Evolutionary conservation across 2,329 filamentous ascomycete species (phyloP).

Genomic region (Chaetomiaceae sp.): DNA sequence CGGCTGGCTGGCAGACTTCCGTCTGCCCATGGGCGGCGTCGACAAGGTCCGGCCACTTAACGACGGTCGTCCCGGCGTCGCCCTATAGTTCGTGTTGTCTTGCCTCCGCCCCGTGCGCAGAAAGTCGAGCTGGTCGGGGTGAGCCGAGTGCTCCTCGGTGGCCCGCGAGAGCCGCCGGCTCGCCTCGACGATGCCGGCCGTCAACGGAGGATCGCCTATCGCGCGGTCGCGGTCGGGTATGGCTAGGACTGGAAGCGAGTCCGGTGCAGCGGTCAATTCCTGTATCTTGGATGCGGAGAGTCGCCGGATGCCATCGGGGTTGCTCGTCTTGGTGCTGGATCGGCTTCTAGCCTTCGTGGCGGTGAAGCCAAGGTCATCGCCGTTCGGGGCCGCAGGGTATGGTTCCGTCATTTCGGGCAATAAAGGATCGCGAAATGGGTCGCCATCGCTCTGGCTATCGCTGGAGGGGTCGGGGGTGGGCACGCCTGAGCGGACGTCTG

Average conservation of each 20-base stretch:
- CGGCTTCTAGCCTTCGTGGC: constrained; percentile 19
- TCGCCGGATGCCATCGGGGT: constrained; percentile 45
- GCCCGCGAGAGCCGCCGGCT: constrained; percentile 31
- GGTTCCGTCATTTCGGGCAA: background rate
- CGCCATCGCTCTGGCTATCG: constrained; percentile 25
- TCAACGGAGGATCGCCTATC: constrained; percentile 34
- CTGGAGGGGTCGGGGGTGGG: constrained; percentile 25
- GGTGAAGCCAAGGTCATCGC: background rate
- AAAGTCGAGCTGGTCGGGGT: constrained; percentile 20
- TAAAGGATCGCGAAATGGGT: constrained; percentile 4
- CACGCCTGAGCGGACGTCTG: constrained; percentile 18
- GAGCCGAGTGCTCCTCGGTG: constrained; percentile 30
- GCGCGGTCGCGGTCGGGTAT: constrained; percentile 35
- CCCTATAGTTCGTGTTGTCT: constrained; percentile 26
- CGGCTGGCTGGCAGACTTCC: constrained; percentile 31
- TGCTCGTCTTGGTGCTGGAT: constrained; percentile 32
- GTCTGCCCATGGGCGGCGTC: constrained; percentile 46
- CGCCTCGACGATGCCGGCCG: constrained; percentile 35
- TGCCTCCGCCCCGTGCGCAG: constrained; percentile 9
- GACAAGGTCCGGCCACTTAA: constrained; percentile 41
- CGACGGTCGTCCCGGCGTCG: constrained; percentile 30
- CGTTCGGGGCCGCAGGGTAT: background rate
- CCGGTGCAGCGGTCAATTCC: constrained; percentile 51
- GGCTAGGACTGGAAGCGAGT: constrained; percentile 53
- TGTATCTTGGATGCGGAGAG: constrained; percentile 56